Evolutionary conservation across 306 rosid genomes (phyloP).

Genomic region (Vicia sativa): DNA sequence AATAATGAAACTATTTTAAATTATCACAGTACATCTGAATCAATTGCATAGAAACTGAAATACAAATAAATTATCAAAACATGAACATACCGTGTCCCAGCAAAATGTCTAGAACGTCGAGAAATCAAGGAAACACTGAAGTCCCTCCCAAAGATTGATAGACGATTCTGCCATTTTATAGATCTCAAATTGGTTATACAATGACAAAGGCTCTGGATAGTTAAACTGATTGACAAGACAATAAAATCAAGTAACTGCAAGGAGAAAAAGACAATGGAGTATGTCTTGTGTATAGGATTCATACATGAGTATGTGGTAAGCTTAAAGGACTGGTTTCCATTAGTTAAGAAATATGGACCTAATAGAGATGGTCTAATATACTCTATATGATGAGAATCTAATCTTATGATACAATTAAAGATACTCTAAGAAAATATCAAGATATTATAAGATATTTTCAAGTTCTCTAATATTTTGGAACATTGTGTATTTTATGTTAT

Average conservation of each 20-base stretch:
- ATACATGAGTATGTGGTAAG: neutral
- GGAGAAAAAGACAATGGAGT: neutral
- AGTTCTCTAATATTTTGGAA: neutral
- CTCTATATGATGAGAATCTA: neutral
- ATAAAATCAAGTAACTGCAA: slow-evolving; percentile 13
- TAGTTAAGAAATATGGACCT: slow-evolving; percentile 7
- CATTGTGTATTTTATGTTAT: neutral
- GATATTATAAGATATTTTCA: neutral
- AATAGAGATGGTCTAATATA: neutral
- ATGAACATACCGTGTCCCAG: slow-evolving; percentile 87
- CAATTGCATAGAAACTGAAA: slow-evolving; percentile 24
- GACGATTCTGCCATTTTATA: slow-evolving; percentile 61
- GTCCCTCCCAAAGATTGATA: slow-evolving; percentile 93
- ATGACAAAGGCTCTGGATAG: slow-evolving; percentile 7
- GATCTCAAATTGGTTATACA: slow-evolving; percentile 28
- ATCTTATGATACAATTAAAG: neutral
- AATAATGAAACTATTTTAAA: slow-evolving; percentile 22
- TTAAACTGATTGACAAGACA: slow-evolving; percentile 27
- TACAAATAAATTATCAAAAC: slow-evolving; percentile 14
- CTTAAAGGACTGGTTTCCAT: neutral
- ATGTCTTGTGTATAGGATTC: neutral
- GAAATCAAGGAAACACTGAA: slow-evolving; percentile 82
- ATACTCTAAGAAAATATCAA: slow-evolving; percentile 9
- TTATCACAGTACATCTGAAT: slow-evolving; percentile 9
- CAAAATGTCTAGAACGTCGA: slow-evolving; percentile 96